Evolutionary conservation across 352 stramenopile genomes (phyloP), one percentile per base, ranked within the genome.

Genomic region (Peronospora belbahrii): DNA sequence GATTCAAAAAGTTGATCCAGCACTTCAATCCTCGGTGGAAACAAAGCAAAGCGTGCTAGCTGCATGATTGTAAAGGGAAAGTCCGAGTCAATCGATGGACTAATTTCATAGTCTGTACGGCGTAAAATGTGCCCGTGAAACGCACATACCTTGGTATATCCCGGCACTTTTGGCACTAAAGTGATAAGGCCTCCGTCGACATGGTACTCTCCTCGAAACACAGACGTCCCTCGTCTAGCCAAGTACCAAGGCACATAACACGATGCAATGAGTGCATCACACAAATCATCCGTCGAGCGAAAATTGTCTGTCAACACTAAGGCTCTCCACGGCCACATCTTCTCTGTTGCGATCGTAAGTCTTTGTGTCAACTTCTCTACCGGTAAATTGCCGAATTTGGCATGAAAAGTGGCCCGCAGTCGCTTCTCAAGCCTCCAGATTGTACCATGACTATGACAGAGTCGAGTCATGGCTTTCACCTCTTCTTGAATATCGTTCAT

Each of bases 161-260:
- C 72, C 0, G 69, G 61, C 4, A 92, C 38, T 41, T 85, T 71
- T 0, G 81, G 81, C 11, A 88, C 74, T 37, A 92, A 59, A 38
- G 76, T 71, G 13, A 87, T 40, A 14, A 89, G 57, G 0, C 77
- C 66, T 51, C 78, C 81, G 42, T 92, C 81, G 6, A 89, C 62
- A 49, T 88, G 72, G 35, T 75, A 71, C 33, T 84, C 65, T 31
- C 69, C 69, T 47, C 74, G 67, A 59, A 88, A 84, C 33, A 66
- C 55, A 23, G 67, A 57, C 30, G 55, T 68, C 6, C 69, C 70
- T 36, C 70, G 54, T 23, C 51, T 51, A 3, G 68, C 65, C 15
- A 92, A 50, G 57, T 88, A 92, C 59, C 83, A 89, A 28, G 81
- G 78, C 41, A 92, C 70, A 56, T 76, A 86, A 37, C 75, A 87